Evolutionary conservation across 2,329 filamentous ascomycete species (phyloP).

Genomic region (Penicillium sp.): DNA sequence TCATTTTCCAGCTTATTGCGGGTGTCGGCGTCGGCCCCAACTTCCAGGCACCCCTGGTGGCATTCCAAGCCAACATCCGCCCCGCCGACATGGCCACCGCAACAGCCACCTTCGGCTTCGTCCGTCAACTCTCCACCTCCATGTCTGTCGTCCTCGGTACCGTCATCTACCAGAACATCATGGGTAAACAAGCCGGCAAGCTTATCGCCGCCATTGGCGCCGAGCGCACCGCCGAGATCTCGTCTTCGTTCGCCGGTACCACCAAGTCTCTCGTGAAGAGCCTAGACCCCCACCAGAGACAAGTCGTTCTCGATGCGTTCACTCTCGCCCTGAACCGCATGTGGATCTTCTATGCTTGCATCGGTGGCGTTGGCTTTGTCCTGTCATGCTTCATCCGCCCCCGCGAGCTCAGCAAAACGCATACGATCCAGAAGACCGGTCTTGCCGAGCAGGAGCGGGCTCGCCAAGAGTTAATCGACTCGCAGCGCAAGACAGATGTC

Average conservation of each 20-base stretch:
- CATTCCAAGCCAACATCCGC: constrained; percentile 62
- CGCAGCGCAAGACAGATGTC: constrained; percentile 60
- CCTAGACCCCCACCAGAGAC: constrained; percentile 34
- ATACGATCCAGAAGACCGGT: constrained; percentile 47
- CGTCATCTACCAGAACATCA: constrained; percentile 46
- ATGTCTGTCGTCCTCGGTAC: constrained; percentile 60
- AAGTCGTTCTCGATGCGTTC: constrained; percentile 43
- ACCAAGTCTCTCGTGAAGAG: constrained; percentile 33
- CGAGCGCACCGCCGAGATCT: constrained; percentile 25
- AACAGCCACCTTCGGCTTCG: constrained; percentile 61
- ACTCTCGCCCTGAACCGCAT: constrained; percentile 46
- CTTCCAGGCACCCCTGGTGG: constrained; percentile 62
- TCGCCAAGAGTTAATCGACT: constrained; percentile 45
- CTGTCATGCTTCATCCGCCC: constrained; percentile 41
- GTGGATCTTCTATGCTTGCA: constrained; percentile 51
- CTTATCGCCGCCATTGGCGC: constrained; percentile 32
- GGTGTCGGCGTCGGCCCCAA: constrained; percentile 63
- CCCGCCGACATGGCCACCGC: constrained; percentile 62
- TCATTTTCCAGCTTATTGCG: constrained; percentile 58
- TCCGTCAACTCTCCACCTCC: constrained; percentile 57
- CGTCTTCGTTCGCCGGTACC: constrained; percentile 37
- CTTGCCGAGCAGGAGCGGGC: constrained; percentile 45
- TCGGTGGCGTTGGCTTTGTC: constrained; percentile 37
- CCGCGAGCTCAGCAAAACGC: constrained; percentile 39
- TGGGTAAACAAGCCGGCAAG: constrained; percentile 30